Conservation (phyloP, 257 asterid genomes). For the Schizonepeta tenuifolia region DNA sequence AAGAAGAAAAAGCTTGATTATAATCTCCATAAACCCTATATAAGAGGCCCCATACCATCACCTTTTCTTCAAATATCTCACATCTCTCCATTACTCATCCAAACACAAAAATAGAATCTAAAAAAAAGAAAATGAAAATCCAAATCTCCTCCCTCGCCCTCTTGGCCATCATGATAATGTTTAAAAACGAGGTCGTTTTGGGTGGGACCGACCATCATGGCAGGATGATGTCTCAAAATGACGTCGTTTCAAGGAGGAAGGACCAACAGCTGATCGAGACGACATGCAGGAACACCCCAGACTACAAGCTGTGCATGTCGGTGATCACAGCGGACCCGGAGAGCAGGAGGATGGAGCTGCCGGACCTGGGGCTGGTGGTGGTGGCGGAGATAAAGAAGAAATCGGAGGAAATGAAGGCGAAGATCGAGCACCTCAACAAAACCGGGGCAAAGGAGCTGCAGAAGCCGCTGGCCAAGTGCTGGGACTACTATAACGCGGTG, state of each 20-base stretch:
- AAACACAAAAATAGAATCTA: background rate
- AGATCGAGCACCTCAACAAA: constrained; percentile 26
- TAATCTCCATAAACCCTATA: background rate
- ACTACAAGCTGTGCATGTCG: constrained; percentile 56
- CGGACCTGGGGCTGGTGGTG: constrained; percentile 45
- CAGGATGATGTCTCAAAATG: background rate
- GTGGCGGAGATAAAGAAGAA: constrained; percentile 46
- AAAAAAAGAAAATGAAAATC: constrained; percentile 20
- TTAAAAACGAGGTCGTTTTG: background rate
- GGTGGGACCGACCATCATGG: too few relatives aligned
- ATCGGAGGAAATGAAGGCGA: constrained; percentile 25
- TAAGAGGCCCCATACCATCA: constrained; percentile 1
- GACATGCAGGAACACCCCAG: constrained; percentile 63
- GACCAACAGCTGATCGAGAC: constrained; percentile 41
- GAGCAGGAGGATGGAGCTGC: constrained; percentile 36
- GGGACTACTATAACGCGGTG: constrained; percentile 37
- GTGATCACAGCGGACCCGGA: constrained; percentile 32
- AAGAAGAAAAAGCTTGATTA: background rate
- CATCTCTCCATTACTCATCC: background rate
- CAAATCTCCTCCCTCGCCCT: background rate
- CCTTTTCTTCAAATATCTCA: background rate
- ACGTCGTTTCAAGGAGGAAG: background rate
- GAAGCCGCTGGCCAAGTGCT: constrained; percentile 36
- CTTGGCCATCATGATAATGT: background rate
- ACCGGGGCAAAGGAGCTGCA: constrained; percentile 10